Conservation (phyloP, 805 yeast genomes). For the Starmerella riodocensis region DNA sequence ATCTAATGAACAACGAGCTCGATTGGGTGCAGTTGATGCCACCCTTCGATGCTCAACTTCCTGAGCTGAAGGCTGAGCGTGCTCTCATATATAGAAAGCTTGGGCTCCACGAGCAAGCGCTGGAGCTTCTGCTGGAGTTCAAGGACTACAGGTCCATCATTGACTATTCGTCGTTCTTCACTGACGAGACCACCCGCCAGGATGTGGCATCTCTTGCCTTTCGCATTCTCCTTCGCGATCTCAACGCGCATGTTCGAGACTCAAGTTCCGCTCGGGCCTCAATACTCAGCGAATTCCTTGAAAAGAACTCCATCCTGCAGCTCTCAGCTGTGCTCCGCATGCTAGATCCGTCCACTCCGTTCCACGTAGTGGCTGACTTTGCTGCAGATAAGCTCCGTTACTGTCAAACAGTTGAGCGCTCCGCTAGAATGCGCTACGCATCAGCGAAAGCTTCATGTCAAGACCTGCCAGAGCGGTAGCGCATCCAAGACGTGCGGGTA, state of each 20-base stretch:
- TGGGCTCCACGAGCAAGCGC: constrained; percentile 26
- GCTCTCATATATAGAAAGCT: constrained; percentile 25
- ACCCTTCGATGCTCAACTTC: constrained; percentile 21
- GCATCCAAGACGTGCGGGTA: no score
- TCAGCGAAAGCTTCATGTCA: constrained; percentile 2
- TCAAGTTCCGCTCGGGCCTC: no score
- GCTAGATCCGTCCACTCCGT: constrained; percentile 6
- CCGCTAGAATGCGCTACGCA: not conserved
- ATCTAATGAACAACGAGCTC: constrained; percentile 10
- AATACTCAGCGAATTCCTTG: constrained; percentile 9
- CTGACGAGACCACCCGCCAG: not conserved
- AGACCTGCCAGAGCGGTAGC: not conserved
- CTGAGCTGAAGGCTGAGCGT: constrained; percentile 25
- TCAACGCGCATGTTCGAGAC: no score
- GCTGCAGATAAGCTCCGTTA: not conserved
- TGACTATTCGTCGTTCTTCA: constrained; percentile 16
- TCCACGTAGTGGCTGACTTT: constrained; percentile 4
- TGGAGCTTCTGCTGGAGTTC: constrained; percentile 24
- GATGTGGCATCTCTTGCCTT: constrained; percentile 9
- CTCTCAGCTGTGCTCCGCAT: constrained; percentile 2
- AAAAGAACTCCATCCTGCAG: not conserved
- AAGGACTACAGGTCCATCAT: constrained; percentile 28
- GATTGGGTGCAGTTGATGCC: constrained; percentile 18
- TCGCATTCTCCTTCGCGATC: constrained; percentile 3
- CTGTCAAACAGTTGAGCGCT: not conserved